These are phyloP conservation scores for Eucalyptus microcorys DNA, from an alignment of 345 rosid genomes.

Conservation along the genomic window DNA sequence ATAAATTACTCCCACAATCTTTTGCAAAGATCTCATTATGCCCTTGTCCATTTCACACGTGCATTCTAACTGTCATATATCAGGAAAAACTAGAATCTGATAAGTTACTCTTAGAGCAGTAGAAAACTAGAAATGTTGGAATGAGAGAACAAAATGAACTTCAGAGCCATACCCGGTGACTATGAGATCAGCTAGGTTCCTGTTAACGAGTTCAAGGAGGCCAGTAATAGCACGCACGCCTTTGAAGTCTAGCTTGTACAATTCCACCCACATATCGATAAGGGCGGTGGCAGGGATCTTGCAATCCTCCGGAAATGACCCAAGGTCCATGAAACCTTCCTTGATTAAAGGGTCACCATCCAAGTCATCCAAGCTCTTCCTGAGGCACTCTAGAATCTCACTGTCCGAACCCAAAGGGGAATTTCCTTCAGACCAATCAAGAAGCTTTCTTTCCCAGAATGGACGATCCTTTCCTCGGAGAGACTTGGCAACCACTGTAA, in stretches of 20 bases:
- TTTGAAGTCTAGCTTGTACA: conserved; percentile 10
- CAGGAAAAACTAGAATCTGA: too few species aligned
- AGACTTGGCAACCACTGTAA: background rate
- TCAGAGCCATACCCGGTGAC: conserved; percentile 21
- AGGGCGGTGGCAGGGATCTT: conserved; percentile 28
- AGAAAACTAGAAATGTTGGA: background rate
- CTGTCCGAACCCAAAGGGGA: conserved; percentile 1
- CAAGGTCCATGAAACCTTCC: conserved; percentile 47
- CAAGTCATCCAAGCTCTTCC: conserved; percentile 30
- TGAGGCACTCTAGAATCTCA: conserved; percentile 22
- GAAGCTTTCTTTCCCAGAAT: background rate
- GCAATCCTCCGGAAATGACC: conserved; percentile 47
- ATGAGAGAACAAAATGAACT: background rate
- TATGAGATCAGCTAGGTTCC: conserved; percentile 14
- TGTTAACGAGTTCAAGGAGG: conserved; percentile 26
- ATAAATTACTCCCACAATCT: too few species aligned
- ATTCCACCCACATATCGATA: conserved; percentile 44
- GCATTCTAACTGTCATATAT: too few species aligned
- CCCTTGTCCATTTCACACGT: too few species aligned
- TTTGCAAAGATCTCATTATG: background rate
- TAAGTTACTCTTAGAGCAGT: background rate
- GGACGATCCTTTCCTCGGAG: background rate
- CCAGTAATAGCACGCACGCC: conserved; percentile 6
- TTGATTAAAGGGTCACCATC: background rate
- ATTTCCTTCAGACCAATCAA: conserved; percentile 6